These are phyloP conservation scores for Ophiostoma novo-ulmi DNA, from an alignment of 2,329 filamentous ascomycete genomes.

Conservation along the genomic window DNA sequence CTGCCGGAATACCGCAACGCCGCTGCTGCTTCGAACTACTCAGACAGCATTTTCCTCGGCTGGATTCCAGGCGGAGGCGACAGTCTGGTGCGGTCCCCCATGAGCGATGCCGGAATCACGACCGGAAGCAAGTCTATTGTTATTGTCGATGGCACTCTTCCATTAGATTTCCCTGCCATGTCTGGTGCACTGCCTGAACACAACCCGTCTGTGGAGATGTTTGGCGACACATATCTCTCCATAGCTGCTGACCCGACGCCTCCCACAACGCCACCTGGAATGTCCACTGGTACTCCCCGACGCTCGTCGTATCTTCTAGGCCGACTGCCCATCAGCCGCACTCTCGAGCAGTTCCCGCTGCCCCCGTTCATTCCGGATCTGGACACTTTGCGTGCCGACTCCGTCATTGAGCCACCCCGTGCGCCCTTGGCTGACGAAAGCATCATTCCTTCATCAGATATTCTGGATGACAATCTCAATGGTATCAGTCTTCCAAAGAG, in stretches of 20 bases:
- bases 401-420: slow-evolving; percentile 2
- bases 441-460: background rate
- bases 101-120: slow-evolving; percentile 59
- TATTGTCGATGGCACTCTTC: slow-evolving; percentile 68
- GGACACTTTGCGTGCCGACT: slow-evolving; percentile 35
- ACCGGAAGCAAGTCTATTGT: slow-evolving; percentile 84
- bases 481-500: background rate
- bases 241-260: slow-evolving; percentile 53
- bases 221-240: slow-evolving; percentile 49
- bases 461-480: background rate
- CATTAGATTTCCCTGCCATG: slow-evolving; percentile 48
- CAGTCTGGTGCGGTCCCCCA: slow-evolving; percentile 35
- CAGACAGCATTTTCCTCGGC: slow-evolving; percentile 36
- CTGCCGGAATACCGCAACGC: slow-evolving; percentile 34
- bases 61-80: background rate
- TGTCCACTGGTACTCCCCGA: slow-evolving; percentile 29
- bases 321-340: slow-evolving; percentile 40
- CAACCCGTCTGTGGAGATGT: slow-evolving; percentile 33
- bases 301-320: slow-evolving; percentile 53
- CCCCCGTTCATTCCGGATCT: slow-evolving; percentile 48
- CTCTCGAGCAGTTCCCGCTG: slow-evolving; percentile 38
- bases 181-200: slow-evolving; percentile 45
- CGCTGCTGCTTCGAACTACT: slow-evolving; percentile 38
- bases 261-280: slow-evolving; percentile 54
- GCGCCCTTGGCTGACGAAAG: background rate